Conservation (phyloP, 1,284 basidiomycete genomes). For the Athelia psychrophila region DNA sequence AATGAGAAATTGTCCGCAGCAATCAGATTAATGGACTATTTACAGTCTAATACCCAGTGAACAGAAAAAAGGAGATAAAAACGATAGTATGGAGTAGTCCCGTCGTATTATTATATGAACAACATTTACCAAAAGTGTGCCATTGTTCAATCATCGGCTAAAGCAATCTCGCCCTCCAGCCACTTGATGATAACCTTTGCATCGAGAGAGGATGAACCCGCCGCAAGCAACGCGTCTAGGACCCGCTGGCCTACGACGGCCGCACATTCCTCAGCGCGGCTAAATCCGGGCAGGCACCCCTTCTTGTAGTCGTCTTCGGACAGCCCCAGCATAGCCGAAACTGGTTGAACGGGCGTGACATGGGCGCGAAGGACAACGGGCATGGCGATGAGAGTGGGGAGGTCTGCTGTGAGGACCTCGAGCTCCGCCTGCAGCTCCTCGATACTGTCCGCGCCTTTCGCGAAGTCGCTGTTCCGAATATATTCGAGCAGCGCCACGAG, state of each 20-base stretch:
- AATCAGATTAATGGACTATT: no score
- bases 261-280: conserved; percentile 72
- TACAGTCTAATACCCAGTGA: no score
- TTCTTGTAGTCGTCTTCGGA: conserved; percentile 61
- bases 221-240: conserved; percentile 42
- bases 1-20: no score
- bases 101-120: no score
- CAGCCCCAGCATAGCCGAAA: conserved; percentile 55
- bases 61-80: no score
- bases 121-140: not conserved
- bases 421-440: conserved; percentile 33
- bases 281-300: conserved; percentile 68
- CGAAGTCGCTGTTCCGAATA: conserved; percentile 29
- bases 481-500: conserved; percentile 57
- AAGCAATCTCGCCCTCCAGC: conserved; percentile 45
- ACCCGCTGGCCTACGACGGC: conserved; percentile 54
- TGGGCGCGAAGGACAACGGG: conserved; percentile 56
- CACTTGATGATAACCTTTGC: conserved; percentile 40
- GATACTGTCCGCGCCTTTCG: conserved; percentile 22
- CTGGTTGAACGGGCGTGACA: conserved; percentile 31
- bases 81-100: no score
- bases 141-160: conserved; percentile 22
- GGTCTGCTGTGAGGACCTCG: conserved; percentile 50
- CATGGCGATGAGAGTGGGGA: conserved; percentile 68
- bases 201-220: conserved; percentile 9